A percentile compares a stretch with the other conserved stretches of the same genome.
Evolutionary conservation across 495 filamentous ascomycete species (phyloP).

Genomic region (Penicillium psychrofluorescens): DNA sequence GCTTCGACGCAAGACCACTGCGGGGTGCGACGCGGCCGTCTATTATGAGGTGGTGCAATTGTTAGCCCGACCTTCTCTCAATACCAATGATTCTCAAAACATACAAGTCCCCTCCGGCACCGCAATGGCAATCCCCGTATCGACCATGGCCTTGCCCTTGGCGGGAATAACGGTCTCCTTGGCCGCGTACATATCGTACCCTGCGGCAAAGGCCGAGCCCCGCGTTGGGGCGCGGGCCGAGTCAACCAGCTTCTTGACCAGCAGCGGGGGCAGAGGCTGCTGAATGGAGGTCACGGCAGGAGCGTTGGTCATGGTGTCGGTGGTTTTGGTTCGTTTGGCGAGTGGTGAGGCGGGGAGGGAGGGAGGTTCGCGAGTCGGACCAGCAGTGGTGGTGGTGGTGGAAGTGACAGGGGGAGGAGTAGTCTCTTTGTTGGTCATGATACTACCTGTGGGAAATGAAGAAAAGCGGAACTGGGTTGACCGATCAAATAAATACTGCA

Average conservation of each 20-base stretch:
- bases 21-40: conserved; percentile 90
- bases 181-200: conserved; percentile 84
- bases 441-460: conserved; percentile 9
- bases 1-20: conserved; percentile 83
- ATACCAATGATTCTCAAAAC: conserved; percentile 13
- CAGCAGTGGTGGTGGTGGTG: conserved; percentile 1
- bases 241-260: conserved; percentile 77
- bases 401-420: conserved; percentile 27
- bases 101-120: conserved; percentile 82
- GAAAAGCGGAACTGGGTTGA: background rate
- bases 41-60: conserved; percentile 17
- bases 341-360: conserved; percentile 55
- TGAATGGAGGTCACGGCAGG: conserved; percentile 27
- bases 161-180: conserved; percentile 67
- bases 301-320: conserved; percentile 8
- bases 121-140: conserved; percentile 84
- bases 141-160: conserved; percentile 76
- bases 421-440: conserved; percentile 47
- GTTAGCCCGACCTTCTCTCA: background rate
- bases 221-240: conserved; percentile 73
- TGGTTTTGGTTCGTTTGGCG: conserved; percentile 53
- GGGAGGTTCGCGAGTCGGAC: conserved; percentile 39
- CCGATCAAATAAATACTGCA: no score
- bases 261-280: conserved; percentile 50
- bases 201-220: conserved; percentile 82